A percentile compares a stretch with the other conserved stretches of the same genome.
Evolutionary conservation across 225 moss, liverwort and hornwort species (phyloP).

Genomic region (Climacium dendroides): DNA sequence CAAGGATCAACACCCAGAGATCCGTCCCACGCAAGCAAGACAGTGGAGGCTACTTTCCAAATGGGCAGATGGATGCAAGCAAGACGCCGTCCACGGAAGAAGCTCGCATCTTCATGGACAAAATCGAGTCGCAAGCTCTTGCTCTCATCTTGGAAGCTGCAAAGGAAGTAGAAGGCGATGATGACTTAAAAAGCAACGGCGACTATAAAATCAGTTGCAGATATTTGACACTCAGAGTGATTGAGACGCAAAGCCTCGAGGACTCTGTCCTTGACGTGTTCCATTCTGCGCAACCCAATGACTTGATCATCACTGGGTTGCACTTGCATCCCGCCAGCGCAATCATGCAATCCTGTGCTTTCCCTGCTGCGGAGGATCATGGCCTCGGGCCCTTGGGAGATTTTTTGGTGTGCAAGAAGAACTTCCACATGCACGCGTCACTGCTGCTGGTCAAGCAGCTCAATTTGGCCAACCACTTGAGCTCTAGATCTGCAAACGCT

Average conservation of each 20-base stretch:
- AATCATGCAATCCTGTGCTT: neutral
- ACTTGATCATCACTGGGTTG: neutral
- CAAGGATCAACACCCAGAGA: neutral
- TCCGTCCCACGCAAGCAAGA: neutral
- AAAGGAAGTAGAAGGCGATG: neutral
- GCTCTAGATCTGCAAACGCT: neutral
- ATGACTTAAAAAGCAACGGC: neutral
- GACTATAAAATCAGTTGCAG: neutral
- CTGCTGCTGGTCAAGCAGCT: conserved; percentile 25
- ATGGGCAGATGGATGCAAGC: neutral
- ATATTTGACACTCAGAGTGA: conserved; percentile 7
- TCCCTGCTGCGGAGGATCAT: conserved; percentile 7
- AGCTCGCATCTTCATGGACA: conserved; percentile 12
- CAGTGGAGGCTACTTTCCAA: neutral
- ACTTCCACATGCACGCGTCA: neutral
- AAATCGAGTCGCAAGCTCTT: conserved; percentile 20
- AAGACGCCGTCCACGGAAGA: neutral
- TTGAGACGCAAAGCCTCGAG: conserved; percentile 20
- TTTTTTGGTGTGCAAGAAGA: conserved; percentile 28
- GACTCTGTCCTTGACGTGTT: conserved; percentile 21
- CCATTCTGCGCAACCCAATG: neutral
- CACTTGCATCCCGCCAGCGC: conserved; percentile 8
- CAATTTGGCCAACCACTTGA: neutral
- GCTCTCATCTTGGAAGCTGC: conserved; percentile 17
- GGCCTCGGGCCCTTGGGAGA: conserved; percentile 51